Percentiles rank a stretch among this genome's conserved stretches.
Conservation (phyloP, 805 yeast genomes). For the Pichia exigua region DNA sequence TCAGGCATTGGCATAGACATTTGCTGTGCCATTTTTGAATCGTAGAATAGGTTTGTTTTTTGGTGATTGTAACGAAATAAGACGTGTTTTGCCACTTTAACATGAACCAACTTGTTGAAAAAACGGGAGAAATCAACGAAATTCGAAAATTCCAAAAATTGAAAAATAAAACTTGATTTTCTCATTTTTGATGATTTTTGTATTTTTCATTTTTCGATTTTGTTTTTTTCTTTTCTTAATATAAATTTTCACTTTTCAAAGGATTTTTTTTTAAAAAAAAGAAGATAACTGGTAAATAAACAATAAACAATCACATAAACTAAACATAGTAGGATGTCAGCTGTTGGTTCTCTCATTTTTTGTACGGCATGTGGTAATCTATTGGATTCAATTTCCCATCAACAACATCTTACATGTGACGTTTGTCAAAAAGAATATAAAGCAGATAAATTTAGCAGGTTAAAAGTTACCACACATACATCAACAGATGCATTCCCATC, state of each 20-base stretch:
- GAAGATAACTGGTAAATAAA: background rate
- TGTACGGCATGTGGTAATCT: conserved; percentile 91
- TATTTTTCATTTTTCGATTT: background rate
- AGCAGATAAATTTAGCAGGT: conserved; percentile 53
- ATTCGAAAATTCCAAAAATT: conserved; percentile 3
- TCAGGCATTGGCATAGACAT: conserved; percentile 61
- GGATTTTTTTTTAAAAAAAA: background rate
- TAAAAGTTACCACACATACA: conserved; percentile 82
- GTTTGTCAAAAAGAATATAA: conserved; percentile 37
- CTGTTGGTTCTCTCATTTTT: conserved; percentile 90
- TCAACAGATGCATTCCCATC: conserved; percentile 95
- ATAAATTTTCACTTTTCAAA: background rate
- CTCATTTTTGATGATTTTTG: background rate
- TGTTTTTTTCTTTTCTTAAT: background rate
- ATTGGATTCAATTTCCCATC: conserved; percentile 57
- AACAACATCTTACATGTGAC: conserved; percentile 14
- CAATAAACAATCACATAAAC: background rate
- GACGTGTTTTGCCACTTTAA: background rate
- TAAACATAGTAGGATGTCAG: conserved; percentile 54
- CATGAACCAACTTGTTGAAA: background rate
- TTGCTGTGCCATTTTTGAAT: conserved; percentile 12
- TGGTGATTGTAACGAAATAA: background rate
- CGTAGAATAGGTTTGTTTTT: background rate
- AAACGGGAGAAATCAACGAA: background rate
- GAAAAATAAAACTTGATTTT: conserved; percentile 1